Evolutionary conservation across 257 asterid species (phyloP).

Genomic region (Penstemon eatonii): DNA sequence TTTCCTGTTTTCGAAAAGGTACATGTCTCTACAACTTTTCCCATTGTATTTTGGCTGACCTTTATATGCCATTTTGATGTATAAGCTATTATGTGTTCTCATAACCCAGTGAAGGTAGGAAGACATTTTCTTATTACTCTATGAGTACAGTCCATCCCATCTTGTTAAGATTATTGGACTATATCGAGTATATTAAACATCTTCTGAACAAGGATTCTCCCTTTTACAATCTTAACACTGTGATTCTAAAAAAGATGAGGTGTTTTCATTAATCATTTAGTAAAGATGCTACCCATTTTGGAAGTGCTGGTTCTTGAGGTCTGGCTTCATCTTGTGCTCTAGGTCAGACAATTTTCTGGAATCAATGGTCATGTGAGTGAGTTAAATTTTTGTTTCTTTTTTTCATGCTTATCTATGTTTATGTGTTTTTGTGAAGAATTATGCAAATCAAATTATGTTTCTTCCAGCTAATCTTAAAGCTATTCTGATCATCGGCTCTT

Average conservation of each 20-base stretch:
- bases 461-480: neutral
- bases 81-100: constrained; percentile 14
- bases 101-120: constrained; percentile 11
- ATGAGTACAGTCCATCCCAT: neutral
- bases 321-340: constrained; percentile 5
- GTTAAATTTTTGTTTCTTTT: neutral
- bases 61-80: constrained; percentile 5
- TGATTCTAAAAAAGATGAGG: constrained; percentile 13
- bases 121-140: neutral
- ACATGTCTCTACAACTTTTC: constrained; percentile 13
- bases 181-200: neutral
- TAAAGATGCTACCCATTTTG: constrained; percentile 20
- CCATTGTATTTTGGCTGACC: neutral
- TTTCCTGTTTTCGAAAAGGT: constrained; percentile 87
- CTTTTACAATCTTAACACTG: constrained; percentile 4
- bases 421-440: constrained; percentile 1
- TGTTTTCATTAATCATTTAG: constrained; percentile 24
- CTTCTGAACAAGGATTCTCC: neutral
- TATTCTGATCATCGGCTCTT: neutral
- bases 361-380: constrained; percentile 1
- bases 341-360: neutral
- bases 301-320: constrained; percentile 2
- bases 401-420: constrained; percentile 2
- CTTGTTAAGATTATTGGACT: constrained; percentile 11
- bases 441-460: constrained; percentile 2